Base-by-base conservation (phyloP, 2,329 filamentous ascomycete genomes). In the Fusarium dlaminii region DNA sequence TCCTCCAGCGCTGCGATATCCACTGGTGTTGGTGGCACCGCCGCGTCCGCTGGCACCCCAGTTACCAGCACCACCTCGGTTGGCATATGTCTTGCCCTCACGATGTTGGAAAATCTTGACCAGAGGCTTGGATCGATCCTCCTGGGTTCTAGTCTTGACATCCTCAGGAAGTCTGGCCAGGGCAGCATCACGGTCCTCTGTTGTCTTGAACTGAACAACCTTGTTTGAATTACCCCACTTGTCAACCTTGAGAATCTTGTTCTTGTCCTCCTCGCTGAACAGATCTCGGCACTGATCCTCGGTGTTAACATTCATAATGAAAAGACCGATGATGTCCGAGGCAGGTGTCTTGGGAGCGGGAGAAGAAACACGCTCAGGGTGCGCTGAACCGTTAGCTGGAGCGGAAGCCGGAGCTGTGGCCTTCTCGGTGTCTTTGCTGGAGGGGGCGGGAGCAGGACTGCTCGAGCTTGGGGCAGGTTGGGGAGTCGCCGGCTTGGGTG, bases 251-350 rank as follows among this genome's bases (percentile, higher is more conserved):
- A 90, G 83, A 74, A 98, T 94, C 85, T 97, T 98, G 37, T 89
- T 81, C 80, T 90, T 92, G 80, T 98, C 94, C 78, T 97, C 94
- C 18, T 96, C 91, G 3, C 90, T 87, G 80, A 99, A 96, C 30
- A 98, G 87, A 39, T 94, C 91, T 64, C 92, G 92, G 42, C 94
- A 92, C 69, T 95, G 93, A 37, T 98, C 94, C 74, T 96, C 94
- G 61, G 90, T 93, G 78, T 91, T 93, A 29, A 95, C 91, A 79
- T 95, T 95, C 85, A 93, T 94, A 69, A 99, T 91, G 82, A 98
- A 99, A 27, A 99, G 89, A 55, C 94, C 96, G 78, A 94, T 92
- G 76, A 92, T 94, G 75, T 89, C 90, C 79, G 94, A 88, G 24
- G 88, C 84, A 49, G 86, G 80, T 40, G 84, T 88, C 80, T 93